Percentiles rank a stretch among this genome's conserved stretches.
These are phyloP conservation scores for Salix udensis DNA, from an alignment of 345 rosid species.

Conservation along the genomic window DNA sequence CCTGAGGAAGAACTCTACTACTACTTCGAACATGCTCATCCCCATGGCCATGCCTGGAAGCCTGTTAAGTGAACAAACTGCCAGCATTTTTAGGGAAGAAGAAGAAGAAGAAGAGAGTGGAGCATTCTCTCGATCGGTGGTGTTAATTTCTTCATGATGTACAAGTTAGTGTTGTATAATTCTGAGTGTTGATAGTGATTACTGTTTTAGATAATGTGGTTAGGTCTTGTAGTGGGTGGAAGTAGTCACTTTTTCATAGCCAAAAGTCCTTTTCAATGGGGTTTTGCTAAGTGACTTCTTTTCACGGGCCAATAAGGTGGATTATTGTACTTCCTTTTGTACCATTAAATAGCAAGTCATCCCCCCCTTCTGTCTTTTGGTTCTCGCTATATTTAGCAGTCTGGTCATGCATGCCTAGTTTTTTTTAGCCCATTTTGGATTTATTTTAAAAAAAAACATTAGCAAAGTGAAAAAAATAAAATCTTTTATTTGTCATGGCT, in stretches of 20 bases:
- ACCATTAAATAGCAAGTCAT: neutral
- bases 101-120: neutral
- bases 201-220: neutral
- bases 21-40: constrained; percentile 38
- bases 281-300: neutral
- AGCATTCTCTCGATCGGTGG: neutral
- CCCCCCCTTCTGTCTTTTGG: neutral
- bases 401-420: neutral
- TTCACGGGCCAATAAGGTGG: neutral
- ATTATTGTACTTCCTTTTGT: neutral
- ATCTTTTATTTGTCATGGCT: no score
- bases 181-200: neutral
- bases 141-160: neutral
- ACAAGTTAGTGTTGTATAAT: neutral
- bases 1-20: constrained; percentile 39
- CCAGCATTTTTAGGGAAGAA: neutral
- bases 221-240: neutral
- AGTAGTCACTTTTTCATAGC: neutral
- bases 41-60: constrained; percentile 40
- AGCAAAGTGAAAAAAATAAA: no score
- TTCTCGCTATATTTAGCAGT: neutral
- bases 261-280: neutral
- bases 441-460: no score
- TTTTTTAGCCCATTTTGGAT: no score
- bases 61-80: constrained; percentile 15